Percentiles rank a stretch among this genome's conserved stretches.
phyloP scores from a whole-genome alignment of 345 rosid species.

The Geranium rotundifolium region DNA sequence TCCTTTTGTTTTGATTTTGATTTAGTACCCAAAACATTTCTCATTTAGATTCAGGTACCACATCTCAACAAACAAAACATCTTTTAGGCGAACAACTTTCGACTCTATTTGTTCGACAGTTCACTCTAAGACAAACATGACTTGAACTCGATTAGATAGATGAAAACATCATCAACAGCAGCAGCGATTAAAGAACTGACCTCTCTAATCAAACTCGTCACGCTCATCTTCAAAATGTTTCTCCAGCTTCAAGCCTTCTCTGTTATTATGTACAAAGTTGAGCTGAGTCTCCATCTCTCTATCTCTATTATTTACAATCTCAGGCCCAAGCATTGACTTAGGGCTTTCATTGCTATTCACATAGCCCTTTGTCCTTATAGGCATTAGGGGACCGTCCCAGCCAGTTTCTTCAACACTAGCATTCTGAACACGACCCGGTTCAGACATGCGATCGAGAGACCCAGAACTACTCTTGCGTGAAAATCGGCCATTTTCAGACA shows the following conservation, averaged over 20 bases:
- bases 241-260: slow-evolving; percentile 35
- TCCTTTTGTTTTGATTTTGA: no score
- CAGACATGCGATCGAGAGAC: slow-evolving; percentile 24
- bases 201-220: slow-evolving; percentile 50
- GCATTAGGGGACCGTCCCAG: slow-evolving; percentile 23
- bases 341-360: slow-evolving; percentile 33
- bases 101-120: no score
- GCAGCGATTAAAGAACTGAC: no score
- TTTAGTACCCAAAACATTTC: no score
- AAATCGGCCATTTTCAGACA: slow-evolving; percentile 26
- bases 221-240: slow-evolving; percentile 48
- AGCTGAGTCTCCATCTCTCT: slow-evolving; percentile 38
- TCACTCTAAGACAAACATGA: no score
- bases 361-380: slow-evolving; percentile 25
- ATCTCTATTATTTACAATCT: slow-evolving; percentile 49
- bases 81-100: no score
- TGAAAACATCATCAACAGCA: no score
- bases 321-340: slow-evolving; percentile 19
- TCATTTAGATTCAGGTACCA: no score
- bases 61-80: no score
- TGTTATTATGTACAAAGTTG: slow-evolving; percentile 46
- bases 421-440: slow-evolving; percentile 16
- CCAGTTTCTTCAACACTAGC: slow-evolving; percentile 21
- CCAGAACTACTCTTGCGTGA: slow-evolving; percentile 26
- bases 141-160: no score